These are phyloP conservation scores for Scenedesmus sp. DNA, from an alignment of 163 green algal genomes.

Conservation along the genomic window DNA sequence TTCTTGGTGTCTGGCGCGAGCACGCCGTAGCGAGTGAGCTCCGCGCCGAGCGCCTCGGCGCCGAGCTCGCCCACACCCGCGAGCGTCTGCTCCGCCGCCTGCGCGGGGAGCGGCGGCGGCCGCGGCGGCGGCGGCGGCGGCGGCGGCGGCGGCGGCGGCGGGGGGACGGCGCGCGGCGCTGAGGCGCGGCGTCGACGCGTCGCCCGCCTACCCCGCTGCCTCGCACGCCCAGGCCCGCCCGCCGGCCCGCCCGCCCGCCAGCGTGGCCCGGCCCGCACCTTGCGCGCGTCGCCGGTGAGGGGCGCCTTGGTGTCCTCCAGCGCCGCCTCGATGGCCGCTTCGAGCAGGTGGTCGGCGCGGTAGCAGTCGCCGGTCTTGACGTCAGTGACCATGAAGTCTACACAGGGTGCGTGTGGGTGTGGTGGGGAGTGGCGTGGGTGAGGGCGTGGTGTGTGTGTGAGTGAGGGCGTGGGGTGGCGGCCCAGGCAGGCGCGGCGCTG, in stretches of 20 bases:
- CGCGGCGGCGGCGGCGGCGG: too few species aligned
- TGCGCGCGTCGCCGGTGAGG: constrained; percentile 59
- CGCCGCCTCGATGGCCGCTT: constrained; percentile 82
- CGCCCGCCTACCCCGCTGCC: too few species aligned
- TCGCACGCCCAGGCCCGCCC: background rate
- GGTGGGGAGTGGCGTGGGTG: too few species aligned
- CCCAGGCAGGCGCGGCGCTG: too few species aligned
- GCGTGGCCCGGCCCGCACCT: too few species aligned
- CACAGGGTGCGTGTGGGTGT: too few species aligned
- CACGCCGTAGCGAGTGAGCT: constrained; percentile 75
- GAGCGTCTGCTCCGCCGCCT: constrained; percentile 77
- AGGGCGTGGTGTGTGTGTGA: too few species aligned
- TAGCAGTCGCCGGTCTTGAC: constrained; percentile 79
- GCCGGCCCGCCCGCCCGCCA: constrained; percentile 5
- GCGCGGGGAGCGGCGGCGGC: too few species aligned
- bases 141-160: too few species aligned
- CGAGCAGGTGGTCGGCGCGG: constrained; percentile 96
- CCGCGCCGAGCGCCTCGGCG: constrained; percentile 71
- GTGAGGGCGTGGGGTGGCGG: too few species aligned
- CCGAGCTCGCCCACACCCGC: constrained; percentile 81
- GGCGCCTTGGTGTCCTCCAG: constrained; percentile 79
- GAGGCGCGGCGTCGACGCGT: too few species aligned
- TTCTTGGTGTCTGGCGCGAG: constrained; percentile 95
- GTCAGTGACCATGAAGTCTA: constrained; percentile 99
- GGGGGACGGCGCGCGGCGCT: background rate